Evolutionary conservation across 148 eudicot species (phyloP).

Genomic region (Rhododendron molle): DNA sequence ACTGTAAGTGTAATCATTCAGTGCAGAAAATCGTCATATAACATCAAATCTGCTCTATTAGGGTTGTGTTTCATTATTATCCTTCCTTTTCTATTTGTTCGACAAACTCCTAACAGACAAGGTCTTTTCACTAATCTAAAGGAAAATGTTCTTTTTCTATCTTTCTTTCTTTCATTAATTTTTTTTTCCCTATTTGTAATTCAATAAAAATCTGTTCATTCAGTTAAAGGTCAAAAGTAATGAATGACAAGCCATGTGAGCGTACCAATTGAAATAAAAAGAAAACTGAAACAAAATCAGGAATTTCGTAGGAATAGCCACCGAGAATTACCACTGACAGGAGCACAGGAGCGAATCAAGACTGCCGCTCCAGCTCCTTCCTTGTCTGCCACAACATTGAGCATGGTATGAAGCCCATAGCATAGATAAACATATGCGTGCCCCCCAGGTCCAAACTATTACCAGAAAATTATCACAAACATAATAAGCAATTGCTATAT

Average conservation of each 20-base stretch:
- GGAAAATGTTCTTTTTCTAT: not conserved
- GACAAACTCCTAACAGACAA: not conserved
- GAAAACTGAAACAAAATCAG: not conserved
- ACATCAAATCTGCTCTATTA: not conserved
- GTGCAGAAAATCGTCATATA: not conserved
- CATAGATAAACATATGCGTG: slow-evolving; percentile 95
- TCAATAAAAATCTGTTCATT: not conserved
- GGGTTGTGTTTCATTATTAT: not conserved
- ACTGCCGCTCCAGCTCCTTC: slow-evolving; percentile 93
- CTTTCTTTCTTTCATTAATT: not conserved
- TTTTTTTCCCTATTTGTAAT: not conserved
- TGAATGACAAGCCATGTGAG: not conserved
- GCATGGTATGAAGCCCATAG: slow-evolving; percentile 88
- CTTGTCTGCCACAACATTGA: slow-evolving; percentile 89
- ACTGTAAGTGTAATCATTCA: not conserved
- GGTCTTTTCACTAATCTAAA: not conserved
- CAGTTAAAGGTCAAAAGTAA: not conserved
- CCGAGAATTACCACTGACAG: slow-evolving; percentile 57
- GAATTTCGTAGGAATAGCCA: not conserved
- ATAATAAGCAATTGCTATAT: not conserved
- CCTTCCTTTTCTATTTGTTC: not conserved
- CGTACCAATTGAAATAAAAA: not conserved
- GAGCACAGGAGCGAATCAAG: slow-evolving; percentile 88
- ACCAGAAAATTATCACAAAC: slow-evolving; percentile 6
- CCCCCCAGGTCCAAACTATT: slow-evolving; percentile 93